Conservation (phyloP, 192 early-diverging fungal species). For the Coemansia sp. region DNA sequence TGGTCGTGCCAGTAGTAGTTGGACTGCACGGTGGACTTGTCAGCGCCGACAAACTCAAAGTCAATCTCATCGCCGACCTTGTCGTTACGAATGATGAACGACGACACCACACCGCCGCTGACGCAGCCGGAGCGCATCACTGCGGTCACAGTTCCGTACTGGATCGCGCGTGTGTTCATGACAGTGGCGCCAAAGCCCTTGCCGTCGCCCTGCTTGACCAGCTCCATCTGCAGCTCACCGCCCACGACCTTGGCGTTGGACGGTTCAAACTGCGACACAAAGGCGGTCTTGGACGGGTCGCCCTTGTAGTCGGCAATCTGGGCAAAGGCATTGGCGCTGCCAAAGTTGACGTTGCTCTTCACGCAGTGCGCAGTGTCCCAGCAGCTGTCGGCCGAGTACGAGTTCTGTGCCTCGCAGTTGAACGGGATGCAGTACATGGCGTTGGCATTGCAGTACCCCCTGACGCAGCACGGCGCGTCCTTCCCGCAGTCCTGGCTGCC, state of each 20-base stretch:
- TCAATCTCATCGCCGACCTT: constrained; percentile 63
- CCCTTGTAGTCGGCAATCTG: constrained; percentile 55
- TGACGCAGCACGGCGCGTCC: constrained; percentile 54
- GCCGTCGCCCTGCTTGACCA: constrained; percentile 48
- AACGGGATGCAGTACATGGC: constrained; percentile 48
- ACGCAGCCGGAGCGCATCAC: constrained; percentile 55
- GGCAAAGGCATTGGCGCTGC: constrained; percentile 22
- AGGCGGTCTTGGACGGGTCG: constrained; percentile 48
- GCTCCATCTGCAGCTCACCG: constrained; percentile 46
- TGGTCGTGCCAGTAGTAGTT: constrained; percentile 63
- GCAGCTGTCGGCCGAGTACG: constrained; percentile 39
- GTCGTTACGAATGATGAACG: constrained; percentile 60
- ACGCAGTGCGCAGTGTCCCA: constrained; percentile 50
- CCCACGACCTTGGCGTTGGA: constrained; percentile 52
- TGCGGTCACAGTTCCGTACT: constrained; percentile 63
- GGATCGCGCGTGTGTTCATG: constrained; percentile 57
- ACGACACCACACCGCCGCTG: constrained; percentile 62
- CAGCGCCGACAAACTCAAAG: constrained; percentile 63
- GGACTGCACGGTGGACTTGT: constrained; percentile 57
- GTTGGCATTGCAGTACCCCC: constrained; percentile 51
- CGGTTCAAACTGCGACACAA: constrained; percentile 60
- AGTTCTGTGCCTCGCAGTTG: constrained; percentile 55
- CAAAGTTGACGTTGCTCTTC: constrained; percentile 35
- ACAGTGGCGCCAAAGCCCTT: constrained; percentile 61
- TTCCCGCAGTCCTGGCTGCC: constrained; percentile 33